Conservation (phyloP, 805 yeast genomes). For the Saccharomycopsis sp. region DNA sequence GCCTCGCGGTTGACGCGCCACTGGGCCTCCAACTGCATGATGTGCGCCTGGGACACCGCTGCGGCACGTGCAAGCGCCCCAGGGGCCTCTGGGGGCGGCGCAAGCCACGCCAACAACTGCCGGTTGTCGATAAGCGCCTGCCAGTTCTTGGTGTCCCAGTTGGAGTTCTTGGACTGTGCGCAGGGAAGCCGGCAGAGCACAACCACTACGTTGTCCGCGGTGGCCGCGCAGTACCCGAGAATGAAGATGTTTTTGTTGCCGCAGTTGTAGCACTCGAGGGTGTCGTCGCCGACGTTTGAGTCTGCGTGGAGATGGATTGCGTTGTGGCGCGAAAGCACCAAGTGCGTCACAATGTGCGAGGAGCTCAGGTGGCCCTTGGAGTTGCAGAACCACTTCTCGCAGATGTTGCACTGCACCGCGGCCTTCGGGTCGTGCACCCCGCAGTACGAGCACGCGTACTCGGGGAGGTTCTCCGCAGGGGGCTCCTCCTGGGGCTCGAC, state of each 20-base stretch:
- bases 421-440: conserved; percentile 58
- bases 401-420: conserved; percentile 68
- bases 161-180: conserved; percentile 62
- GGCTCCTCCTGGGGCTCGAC: no score
- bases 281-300: conserved; percentile 80
- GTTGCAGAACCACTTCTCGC: conserved; percentile 89
- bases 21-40: conserved; percentile 65
- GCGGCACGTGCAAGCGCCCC: conserved; percentile 41
- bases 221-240: conserved; percentile 83
- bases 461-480: conserved; percentile 28
- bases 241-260: conserved; percentile 75
- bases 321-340: conserved; percentile 75
- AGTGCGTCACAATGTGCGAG: conserved; percentile 81
- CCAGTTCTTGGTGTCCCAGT: conserved; percentile 90
- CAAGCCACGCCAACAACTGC: conserved; percentile 76
- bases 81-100: conserved; percentile 65
- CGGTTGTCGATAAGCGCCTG: conserved; percentile 77
- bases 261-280: conserved; percentile 85
- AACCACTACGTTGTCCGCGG: conserved; percentile 79
- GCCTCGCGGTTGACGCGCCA: conserved; percentile 75
- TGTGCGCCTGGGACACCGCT: conserved; percentile 55
- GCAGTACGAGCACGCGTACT: conserved; percentile 60
- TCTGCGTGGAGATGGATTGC: conserved; percentile 68
- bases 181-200: conserved; percentile 85
- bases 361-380: conserved; percentile 45